These are phyloP conservation scores for Leptographium lundbergii DNA, from an alignment of 2,329 filamentous ascomycete species.

Conservation along the genomic window DNA sequence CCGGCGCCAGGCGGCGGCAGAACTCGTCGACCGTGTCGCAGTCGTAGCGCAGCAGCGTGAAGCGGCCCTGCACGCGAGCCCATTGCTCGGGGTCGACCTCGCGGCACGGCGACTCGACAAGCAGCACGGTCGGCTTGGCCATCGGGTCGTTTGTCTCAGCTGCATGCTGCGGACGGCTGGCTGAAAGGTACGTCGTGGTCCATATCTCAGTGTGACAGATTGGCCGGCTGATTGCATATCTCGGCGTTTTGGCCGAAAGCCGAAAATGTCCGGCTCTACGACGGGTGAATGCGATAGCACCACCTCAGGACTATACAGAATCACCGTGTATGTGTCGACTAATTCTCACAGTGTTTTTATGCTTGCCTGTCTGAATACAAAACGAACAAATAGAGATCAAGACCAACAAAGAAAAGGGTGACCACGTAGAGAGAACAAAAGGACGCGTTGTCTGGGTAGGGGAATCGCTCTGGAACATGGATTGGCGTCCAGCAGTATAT, in stretches of 20 bases:
- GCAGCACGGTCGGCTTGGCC: neutral
- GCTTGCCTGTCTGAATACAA: neutral
- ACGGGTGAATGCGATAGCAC: too few species aligned
- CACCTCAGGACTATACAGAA: too few species aligned
- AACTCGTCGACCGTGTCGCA: conserved; percentile 14
- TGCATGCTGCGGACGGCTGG: too few species aligned
- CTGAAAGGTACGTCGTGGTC: too few species aligned
- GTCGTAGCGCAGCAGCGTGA: conserved; percentile 13
- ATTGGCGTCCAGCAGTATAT: neutral
- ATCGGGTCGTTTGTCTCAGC: too few species aligned
- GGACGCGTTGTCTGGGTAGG: neutral
- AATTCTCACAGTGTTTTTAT: too few species aligned
- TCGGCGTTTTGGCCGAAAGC: neutral
- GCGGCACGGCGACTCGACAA: conserved; percentile 1
- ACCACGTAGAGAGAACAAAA: neutral
- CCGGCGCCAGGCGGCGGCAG: conserved; percentile 15
- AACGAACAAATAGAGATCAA: neutral
- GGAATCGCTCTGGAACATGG: neutral
- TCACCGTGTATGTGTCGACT: too few species aligned
- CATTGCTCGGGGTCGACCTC: neutral
- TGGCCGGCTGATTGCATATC: too few species aligned
- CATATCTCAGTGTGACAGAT: too few species aligned
- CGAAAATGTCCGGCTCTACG: too few species aligned
- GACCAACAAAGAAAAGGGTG: neutral
- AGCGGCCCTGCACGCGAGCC: neutral